phyloP scores from a whole-genome alignment of 129 eudicot genomes.

The Tagetes erecta region DNA sequence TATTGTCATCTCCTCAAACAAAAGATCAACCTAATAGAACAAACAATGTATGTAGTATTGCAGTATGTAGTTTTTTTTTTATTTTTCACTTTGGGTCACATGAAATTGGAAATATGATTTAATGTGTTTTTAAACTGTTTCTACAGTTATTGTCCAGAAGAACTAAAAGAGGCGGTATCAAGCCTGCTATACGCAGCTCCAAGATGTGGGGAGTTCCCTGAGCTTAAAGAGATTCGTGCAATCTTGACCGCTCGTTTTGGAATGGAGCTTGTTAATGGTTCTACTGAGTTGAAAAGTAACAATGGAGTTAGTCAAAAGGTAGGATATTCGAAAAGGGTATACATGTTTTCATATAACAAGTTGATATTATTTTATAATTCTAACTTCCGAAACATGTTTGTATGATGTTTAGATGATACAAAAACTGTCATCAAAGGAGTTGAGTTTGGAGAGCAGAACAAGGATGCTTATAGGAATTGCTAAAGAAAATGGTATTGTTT shows the following conservation, averaged over 20 bases:
- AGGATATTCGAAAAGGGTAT: background rate
- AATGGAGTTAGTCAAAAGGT: conserved; percentile 67
- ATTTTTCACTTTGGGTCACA: background rate
- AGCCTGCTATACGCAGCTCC: conserved; percentile 67
- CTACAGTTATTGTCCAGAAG: conserved; percentile 61
- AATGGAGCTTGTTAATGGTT: conserved; percentile 57
- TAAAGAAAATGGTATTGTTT: conserved; percentile 49
- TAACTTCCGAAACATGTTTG: conserved; percentile 14
- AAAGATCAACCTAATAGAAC: conserved; percentile 60
- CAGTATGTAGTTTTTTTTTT: background rate
- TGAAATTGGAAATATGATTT: background rate
- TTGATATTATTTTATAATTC: background rate
- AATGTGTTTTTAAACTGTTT: background rate
- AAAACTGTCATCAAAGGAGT: conserved; percentile 71
- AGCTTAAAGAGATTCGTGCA: conserved; percentile 73
- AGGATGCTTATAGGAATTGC: conserved; percentile 66
- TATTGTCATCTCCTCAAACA: conserved; percentile 58
- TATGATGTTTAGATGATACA: conserved; percentile 53
- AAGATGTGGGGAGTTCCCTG: conserved; percentile 91
- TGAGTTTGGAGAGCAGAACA: conserved; percentile 59
- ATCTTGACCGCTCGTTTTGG: conserved; percentile 60
- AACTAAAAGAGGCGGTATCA: conserved; percentile 67
- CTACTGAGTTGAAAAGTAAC: conserved; percentile 54
- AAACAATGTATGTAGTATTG: conserved; percentile 46
- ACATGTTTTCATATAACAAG: conserved; percentile 2